phyloP scores from a whole-genome alignment of 2,329 filamentous ascomycete genomes.

The Lojkania enalia region DNA sequence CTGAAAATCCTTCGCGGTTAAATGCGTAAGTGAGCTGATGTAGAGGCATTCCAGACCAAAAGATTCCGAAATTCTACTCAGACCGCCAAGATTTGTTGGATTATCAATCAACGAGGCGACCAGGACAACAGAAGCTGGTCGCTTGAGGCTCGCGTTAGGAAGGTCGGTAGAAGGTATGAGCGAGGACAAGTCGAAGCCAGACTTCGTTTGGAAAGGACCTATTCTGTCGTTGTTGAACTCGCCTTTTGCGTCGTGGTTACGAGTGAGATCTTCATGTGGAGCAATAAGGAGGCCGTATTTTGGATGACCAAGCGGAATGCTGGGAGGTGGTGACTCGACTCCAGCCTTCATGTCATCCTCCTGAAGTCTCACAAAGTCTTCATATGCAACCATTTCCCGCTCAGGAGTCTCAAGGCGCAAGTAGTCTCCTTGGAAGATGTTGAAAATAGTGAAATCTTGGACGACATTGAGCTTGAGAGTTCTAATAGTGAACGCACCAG shows the following conservation, averaged over 20 bases:
- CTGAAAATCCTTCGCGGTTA: constrained; percentile 53
- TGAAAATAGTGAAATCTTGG: constrained; percentile 47
- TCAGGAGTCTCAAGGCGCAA: constrained; percentile 49
- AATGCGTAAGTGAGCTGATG: constrained; percentile 47
- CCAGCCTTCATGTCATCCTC: constrained; percentile 22
- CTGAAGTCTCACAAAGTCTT: constrained; percentile 48
- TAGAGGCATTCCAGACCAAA: constrained; percentile 54
- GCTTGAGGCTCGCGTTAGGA: constrained; percentile 23
- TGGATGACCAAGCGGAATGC: constrained; percentile 37
- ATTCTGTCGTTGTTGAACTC: constrained; percentile 8
- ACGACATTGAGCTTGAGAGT: constrained; percentile 48
- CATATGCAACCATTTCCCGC: constrained; percentile 36
- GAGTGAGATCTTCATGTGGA: not conserved
- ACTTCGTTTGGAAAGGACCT: constrained; percentile 56
- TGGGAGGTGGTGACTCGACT: constrained; percentile 21
- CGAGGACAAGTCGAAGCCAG: constrained; percentile 47
- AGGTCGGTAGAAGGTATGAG: constrained; percentile 24
- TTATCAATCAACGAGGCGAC: constrained; percentile 56
- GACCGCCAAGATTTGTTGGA: constrained; percentile 55
- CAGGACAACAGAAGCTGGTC: constrained; percentile 47
- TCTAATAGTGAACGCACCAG: constrained; percentile 44
- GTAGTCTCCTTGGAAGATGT: constrained; percentile 53
- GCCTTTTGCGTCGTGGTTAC: not conserved
- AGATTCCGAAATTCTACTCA: constrained; percentile 56
- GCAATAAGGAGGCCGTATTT: not conserved